Conservation (phyloP, 352 stramenopile species). For the Aphanomyces astaci region DNA sequence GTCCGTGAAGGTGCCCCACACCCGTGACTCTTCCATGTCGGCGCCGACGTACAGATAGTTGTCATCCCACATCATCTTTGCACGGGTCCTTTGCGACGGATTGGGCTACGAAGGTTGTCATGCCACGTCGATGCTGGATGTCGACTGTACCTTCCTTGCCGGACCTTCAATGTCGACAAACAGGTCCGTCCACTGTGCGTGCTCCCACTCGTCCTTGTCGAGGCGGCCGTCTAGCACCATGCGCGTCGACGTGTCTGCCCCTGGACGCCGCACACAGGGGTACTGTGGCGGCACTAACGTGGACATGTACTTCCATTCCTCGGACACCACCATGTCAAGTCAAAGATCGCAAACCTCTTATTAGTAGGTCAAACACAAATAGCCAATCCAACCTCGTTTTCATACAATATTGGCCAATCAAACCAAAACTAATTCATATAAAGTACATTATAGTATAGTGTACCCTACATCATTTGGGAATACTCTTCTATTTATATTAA, state of each 20-base stretch:
- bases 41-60: constrained; percentile 58
- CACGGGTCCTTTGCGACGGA: constrained; percentile 41
- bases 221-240: constrained; percentile 49
- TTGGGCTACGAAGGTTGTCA: constrained; percentile 22
- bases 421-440: no score
- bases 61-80: constrained; percentile 83
- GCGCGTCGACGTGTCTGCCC: constrained; percentile 28
- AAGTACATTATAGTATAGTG: no score
- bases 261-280: constrained; percentile 45
- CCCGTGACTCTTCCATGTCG: constrained; percentile 53
- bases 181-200: constrained; percentile 53
- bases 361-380: neutral
- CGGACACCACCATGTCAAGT: neutral
- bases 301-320: constrained; percentile 48
- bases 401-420: no score
- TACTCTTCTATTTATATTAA: no score
- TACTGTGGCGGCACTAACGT: constrained; percentile 55
- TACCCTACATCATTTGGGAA: no score
- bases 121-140: neutral
- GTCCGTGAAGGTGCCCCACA: constrained; percentile 63
- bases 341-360: neutral
- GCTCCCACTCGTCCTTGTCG: constrained; percentile 57
- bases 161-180: constrained; percentile 77
- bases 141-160: constrained; percentile 26
- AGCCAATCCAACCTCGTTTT: no score